These are phyloP conservation scores for Podospora fimiseda DNA, from an alignment of 495 filamentous ascomycete species.

Conservation along the genomic window DNA sequence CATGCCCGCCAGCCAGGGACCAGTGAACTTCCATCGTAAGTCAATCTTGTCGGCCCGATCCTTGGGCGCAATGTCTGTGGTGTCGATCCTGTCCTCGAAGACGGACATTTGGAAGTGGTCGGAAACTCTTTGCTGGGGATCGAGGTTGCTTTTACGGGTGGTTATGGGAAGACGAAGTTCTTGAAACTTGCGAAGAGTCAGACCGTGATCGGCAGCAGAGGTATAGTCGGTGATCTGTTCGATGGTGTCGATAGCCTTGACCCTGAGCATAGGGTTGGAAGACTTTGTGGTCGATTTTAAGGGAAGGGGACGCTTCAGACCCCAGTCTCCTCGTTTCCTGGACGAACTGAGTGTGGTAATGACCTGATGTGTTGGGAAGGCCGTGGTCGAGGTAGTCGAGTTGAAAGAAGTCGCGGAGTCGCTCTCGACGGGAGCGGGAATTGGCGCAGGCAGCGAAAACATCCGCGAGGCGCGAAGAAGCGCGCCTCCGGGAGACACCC, in stretches of 20 bases:
- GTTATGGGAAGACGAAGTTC: conserved; percentile 55
- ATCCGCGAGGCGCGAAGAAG: conserved; percentile 55
- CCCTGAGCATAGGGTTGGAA: conserved; percentile 61
- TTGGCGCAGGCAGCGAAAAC: conserved; percentile 49
- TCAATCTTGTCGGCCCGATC: conserved; percentile 24
- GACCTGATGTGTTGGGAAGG: conserved; percentile 75
- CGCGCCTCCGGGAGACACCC: conserved; percentile 53
- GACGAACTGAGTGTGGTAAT: conserved; percentile 75
- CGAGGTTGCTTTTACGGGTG: conserved; percentile 33
- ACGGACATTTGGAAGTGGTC: conserved; percentile 33
- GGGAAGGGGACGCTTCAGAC: conserved; percentile 81
- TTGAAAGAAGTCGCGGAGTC: conserved; percentile 32
- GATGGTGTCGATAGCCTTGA: conserved; percentile 71
- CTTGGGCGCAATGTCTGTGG: conserved; percentile 35
- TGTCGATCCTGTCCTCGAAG: conserved; percentile 52
- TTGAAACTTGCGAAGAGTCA: conserved; percentile 81
- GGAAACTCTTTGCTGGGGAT: conserved; percentile 5
- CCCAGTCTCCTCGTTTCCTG: conserved; percentile 83
- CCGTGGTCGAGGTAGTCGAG: conserved; percentile 63
- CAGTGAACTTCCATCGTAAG: conserved; percentile 65
- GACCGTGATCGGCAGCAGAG: conserved; percentile 72
- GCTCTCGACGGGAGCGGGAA: conserved; percentile 35
- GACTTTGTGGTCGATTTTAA: conserved; percentile 64
- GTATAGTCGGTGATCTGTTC: conserved; percentile 91
- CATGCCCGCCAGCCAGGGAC: conserved; percentile 78